Evolutionary conservation across 179 eudicot species (phyloP), one percentile per base, ranked within the genome.

Genomic region (Beta macrorhiza): DNA sequence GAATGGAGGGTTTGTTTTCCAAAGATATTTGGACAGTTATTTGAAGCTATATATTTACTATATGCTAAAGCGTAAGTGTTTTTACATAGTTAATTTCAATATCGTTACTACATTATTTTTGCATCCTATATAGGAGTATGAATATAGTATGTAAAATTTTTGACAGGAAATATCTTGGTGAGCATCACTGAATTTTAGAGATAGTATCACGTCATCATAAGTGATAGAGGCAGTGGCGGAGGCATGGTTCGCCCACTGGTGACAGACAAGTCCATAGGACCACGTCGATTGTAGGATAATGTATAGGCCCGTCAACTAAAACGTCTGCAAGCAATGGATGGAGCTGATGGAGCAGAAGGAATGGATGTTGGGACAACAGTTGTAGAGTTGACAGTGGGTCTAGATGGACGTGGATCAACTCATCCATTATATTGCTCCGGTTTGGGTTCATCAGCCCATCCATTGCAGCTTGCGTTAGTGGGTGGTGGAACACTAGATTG

Each of bases 211-310:
- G n/a, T n/a, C n/a, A n/a, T n/a, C n/a, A n/a, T n/a, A n/a, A n/a
- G n/a, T n/a, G n/a, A n/a, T n/a, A n/a, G n/a, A n/a, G n/a, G n/a
- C n/a, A n/a, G n/a, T n/a, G n/a, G n/a, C n/a, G n/a, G n/a, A n/a
- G n/a, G n/a, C n/a, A n/a, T 70, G 65, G 79, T 25, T 82, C 84
- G 22, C 29, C 67, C n/a, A 49, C 78, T 55, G 47, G 29, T 77
- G 56, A 63, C 78, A 37, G 91, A 44, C 7, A 86, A 53, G 57
- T 87, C 89, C n/a, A 89, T 70, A 4, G 90, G 89, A 61, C 74
- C 72, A 77, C 51, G 78, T 95, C 97, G 57, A 93, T 78, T 45
- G 90, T 79, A 74, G 97, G 99, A 87, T 96, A 96, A 20, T 83
- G 83, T 51, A 94, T 78, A 42, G 93, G 94, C 44, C 90, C 92